phyloP scores from a whole-genome alignment of 1,284 basidiomycete genomes.

The Ustilago curta region DNA sequence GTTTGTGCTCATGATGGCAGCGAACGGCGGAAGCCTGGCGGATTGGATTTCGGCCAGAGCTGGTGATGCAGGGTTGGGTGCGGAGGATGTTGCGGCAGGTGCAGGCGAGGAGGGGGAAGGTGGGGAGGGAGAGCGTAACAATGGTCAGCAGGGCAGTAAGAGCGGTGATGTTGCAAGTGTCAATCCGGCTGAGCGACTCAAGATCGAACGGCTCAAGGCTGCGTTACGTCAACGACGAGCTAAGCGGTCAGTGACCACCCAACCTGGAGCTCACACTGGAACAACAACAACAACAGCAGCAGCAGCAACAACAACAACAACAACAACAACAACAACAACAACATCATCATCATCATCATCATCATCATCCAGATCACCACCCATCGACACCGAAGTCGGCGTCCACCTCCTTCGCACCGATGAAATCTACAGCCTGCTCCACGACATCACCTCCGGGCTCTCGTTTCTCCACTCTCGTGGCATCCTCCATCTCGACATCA shows the following conservation, averaged over 20 bases:
- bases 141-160: neutral
- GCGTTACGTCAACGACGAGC: constrained; percentile 49
- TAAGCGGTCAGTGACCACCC: constrained; percentile 6
- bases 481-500: constrained; percentile 87
- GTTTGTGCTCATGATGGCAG: constrained; percentile 67
- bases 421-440: constrained; percentile 59
- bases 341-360: too few relatives aligned
- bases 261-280: neutral
- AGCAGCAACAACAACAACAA: neutral
- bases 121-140: neutral
- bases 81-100: neutral
- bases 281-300: neutral
- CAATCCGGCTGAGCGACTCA: constrained; percentile 13
- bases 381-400: constrained; percentile 14
- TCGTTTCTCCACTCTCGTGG: constrained; percentile 64
- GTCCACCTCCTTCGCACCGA: constrained; percentile 64
- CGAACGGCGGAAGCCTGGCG: constrained; percentile 66
- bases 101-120: neutral
- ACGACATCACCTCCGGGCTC: constrained; percentile 62
- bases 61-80: constrained; percentile 18
- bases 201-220: constrained; percentile 49
- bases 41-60: constrained; percentile 61
- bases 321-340: neutral
- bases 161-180: neutral
- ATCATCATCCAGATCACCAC: neutral